These are phyloP conservation scores for Auricularia sp. DNA, from an alignment of 768 basidiomycete species.

Conservation along the genomic window DNA sequence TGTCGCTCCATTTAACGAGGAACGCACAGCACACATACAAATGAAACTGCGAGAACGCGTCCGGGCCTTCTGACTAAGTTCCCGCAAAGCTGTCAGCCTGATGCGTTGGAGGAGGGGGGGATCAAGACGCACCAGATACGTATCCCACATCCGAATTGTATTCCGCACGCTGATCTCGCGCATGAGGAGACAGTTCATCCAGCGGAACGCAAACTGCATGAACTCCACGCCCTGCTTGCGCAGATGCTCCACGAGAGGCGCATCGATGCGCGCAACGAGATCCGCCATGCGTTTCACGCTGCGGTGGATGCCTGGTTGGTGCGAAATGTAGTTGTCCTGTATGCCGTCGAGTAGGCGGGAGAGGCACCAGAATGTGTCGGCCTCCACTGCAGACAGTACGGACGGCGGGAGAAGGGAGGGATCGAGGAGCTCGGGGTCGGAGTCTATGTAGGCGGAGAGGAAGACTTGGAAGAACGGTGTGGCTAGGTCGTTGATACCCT, in stretches of 20 bases:
- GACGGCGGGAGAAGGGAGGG: constrained; percentile 58
- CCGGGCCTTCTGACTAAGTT: constrained; percentile 82
- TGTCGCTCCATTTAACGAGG: constrained; percentile 89
- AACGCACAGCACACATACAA: constrained; percentile 97
- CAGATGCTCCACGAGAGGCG: constrained; percentile 79
- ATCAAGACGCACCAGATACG: constrained; percentile 67
- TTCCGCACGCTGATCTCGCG: constrained; percentile 94
- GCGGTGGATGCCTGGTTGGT: constrained; percentile 92
- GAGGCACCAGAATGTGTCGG: constrained; percentile 97
- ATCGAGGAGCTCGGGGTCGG: constrained; percentile 85
- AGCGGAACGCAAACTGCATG: constrained; percentile 98
- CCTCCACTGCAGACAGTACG: constrained; percentile 80
- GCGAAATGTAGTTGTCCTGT: constrained; percentile 95
- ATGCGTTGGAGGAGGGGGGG: background rate
- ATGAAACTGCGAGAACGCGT: constrained; percentile 98
- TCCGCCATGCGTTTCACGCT: constrained; percentile 92
- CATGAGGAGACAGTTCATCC: constrained; percentile 99
- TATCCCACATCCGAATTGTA: constrained; percentile 99
- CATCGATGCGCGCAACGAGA: constrained; percentile 84
- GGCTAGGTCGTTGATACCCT: constrained; percentile 97
- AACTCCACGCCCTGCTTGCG: constrained; percentile 91
- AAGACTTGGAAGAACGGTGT: constrained; percentile 98
- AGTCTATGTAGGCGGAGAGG: constrained; percentile 92
- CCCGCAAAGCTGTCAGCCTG: background rate
- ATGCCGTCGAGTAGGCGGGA: constrained; percentile 92